Evolutionary conservation across 176 grass and related monocot species (phyloP).

Genomic region (Ensete glaucum): DNA sequence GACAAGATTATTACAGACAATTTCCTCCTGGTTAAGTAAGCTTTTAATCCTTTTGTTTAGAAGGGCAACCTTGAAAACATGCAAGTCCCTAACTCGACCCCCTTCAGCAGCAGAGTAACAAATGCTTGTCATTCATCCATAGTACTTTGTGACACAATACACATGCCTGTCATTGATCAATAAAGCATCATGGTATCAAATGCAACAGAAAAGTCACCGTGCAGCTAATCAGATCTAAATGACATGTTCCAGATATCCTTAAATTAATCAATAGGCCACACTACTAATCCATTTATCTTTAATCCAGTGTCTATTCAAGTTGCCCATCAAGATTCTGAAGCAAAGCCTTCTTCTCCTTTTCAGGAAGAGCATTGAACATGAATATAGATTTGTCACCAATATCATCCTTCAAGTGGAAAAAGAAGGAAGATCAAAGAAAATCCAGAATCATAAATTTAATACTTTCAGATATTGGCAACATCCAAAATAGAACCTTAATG

Average conservation of each 20-base stretch:
- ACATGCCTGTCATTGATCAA: not conserved
- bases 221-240: not conserved
- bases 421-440: not conserved
- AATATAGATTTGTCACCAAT: constrained; percentile 89
- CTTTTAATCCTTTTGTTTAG: too few species aligned
- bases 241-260: not conserved
- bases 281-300: not conserved
- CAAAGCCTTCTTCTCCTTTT: constrained; percentile 74
- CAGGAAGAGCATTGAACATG: constrained; percentile 79
- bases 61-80: too few species aligned
- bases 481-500: constrained; percentile 47
- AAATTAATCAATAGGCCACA: too few species aligned
- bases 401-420: constrained; percentile 46
- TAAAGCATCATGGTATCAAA: not conserved
- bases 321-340: constrained; percentile 46
- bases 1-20: too few species aligned
- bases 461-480: not conserved
- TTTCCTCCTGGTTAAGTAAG: too few species aligned
- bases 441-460: not conserved
- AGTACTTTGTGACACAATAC: too few species aligned
- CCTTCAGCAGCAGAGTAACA: too few species aligned
- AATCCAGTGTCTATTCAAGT: constrained; percentile 36
- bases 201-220: not conserved
- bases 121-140: too few species aligned
- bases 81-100: too few species aligned